Percentiles rank a stretch among this genome's conserved stretches.
Evolutionary conservation across 129 eudicot species (phyloP).

Genomic region (Sambucus nigra): DNA sequence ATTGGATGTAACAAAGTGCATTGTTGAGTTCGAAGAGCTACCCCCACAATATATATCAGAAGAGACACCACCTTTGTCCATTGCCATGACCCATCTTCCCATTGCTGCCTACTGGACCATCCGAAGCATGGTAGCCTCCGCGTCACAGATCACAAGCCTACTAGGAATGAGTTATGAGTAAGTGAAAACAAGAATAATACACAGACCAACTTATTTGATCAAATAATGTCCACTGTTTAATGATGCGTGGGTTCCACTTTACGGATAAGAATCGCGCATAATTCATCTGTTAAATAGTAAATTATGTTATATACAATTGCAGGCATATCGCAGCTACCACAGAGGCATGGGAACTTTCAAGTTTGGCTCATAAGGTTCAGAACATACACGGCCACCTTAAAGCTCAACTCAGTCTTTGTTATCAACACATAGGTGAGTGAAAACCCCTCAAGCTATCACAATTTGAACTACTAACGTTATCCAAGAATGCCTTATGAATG

Average conservation of each 20-base stretch:
- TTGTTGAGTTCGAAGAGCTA: slow-evolving; percentile 48
- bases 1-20: slow-evolving; percentile 64
- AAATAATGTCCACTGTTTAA: no score
- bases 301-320: slow-evolving; percentile 6
- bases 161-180: slow-evolving; percentile 73
- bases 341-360: slow-evolving; percentile 89
- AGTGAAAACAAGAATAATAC: slow-evolving; percentile 9
- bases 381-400: slow-evolving; percentile 68
- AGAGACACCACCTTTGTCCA: slow-evolving; percentile 55
- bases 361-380: slow-evolving; percentile 64
- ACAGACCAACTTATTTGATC: neutral
- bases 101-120: slow-evolving; percentile 87
- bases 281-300: neutral
- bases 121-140: slow-evolving; percentile 71
- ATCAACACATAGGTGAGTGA: slow-evolving; percentile 58
- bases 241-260: no score
- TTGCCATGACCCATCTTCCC: slow-evolving; percentile 55
- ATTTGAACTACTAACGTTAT: neutral
- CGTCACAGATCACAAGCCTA: slow-evolving; percentile 61
- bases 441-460: neutral
- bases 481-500: neutral
- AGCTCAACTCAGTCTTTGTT: slow-evolving; percentile 44
- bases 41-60: slow-evolving; percentile 58
- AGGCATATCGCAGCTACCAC: slow-evolving; percentile 55
- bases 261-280: no score